Evolutionary conservation across 2,329 filamentous ascomycete genomes (phyloP), one percentile per base, ranked within the genome.

Genomic region (Pyrenophora teres): DNA sequence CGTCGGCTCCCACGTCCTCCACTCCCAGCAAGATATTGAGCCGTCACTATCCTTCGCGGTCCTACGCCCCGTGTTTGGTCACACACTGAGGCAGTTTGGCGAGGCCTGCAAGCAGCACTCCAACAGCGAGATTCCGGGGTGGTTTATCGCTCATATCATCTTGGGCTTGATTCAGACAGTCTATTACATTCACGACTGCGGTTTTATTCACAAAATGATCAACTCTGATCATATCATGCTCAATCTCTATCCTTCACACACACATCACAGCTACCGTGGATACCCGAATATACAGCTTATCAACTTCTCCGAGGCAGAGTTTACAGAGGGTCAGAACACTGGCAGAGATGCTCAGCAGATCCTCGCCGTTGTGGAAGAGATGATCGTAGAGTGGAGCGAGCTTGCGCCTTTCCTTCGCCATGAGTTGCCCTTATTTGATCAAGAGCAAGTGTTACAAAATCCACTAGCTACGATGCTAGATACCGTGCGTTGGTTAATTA

Each of bases 81-180:
- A 40, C 3, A 59, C 45, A 4, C n/a, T 64, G 18, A 13, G 21
- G 35, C 39, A 52, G 18, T 54, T 59, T 15, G 45, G 58, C 16
- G 25, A 46, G 12, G n/a, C n/a, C n/a, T n/a, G 23, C 31, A 10
- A 41, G 41, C 30, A 27, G 6, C 9, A 30, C 9, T 1, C 10
- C 21, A 30, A 16, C 2, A 36, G 27, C 3, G 23, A 40, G 0
- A 36, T 63, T 3, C 52, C 54, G 6, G 32, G 37, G 4, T 64
- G 51, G 41, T 47, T 59, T 4, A 37, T 62, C 5, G 56, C 46
- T 47, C 62, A 63, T 19, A 46, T 60, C 18, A 51, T 53, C 27
- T 3, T 60, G 3, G 41, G 36, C 2, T 15, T 65, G 19, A 6
- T 64, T 6, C 39, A 53, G 23, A 48, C 52, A 1, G 19, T 59